Conservation (phyloP, 2,329 filamentous ascomycete species). For the Paecilomyces variotii region DNA sequence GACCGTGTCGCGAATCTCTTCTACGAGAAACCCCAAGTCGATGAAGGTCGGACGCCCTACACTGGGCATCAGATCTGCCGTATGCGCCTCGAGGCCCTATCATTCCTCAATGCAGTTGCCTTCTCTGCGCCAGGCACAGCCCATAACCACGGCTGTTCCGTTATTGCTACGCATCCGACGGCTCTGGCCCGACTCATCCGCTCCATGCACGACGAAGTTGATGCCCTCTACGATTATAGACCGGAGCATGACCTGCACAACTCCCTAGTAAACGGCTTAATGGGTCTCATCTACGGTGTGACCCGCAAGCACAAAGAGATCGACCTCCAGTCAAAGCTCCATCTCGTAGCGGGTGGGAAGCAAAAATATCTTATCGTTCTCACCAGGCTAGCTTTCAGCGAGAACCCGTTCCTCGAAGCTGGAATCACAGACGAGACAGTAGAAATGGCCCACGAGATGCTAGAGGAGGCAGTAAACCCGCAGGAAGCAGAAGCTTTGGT, state of each 20-base stretch:
- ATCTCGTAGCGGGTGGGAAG: conserved; percentile 59
- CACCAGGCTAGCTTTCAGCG: conserved; percentile 76
- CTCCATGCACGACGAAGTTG: conserved; percentile 66
- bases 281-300: conserved; percentile 54
- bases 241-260: conserved; percentile 41
- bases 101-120: conserved; percentile 34
- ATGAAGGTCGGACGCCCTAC: conserved; percentile 36
- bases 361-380: conserved; percentile 78
- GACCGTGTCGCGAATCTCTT: conserved; percentile 52
- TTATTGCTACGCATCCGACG: conserved; percentile 60
- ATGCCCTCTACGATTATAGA: conserved; percentile 47
- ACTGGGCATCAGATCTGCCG: conserved; percentile 29
- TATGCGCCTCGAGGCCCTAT: conserved; percentile 38
- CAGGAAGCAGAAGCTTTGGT: conserved; percentile 62
- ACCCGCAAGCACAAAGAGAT: conserved; percentile 54
- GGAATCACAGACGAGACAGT: conserved; percentile 70
- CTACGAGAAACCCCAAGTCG: conserved; percentile 43
- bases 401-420: conserved; percentile 67
- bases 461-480: conserved; percentile 73
- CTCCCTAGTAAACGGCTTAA: conserved; percentile 50
- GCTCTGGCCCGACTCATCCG: conserved; percentile 68
- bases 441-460: conserved; percentile 70
- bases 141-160: conserved; percentile 47
- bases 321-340: conserved; percentile 65
- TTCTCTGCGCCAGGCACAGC: conserved; percentile 51